Evolutionary conservation across 2,329 filamentous ascomycete genomes (phyloP), one percentile per base, ranked within the genome.

Genomic region (Epicoccum nigrum): DNA sequence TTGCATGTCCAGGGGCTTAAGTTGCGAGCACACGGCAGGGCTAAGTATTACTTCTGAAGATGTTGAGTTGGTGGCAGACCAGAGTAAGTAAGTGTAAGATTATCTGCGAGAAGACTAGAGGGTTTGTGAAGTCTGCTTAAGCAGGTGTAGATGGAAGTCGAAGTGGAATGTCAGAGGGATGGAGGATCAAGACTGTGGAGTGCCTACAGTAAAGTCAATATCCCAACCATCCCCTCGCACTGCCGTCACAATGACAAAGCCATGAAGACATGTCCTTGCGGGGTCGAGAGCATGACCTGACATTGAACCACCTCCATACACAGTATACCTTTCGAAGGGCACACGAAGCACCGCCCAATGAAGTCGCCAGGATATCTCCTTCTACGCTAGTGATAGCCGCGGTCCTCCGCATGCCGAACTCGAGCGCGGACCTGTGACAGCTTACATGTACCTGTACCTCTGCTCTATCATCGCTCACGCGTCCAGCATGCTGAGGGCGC

Each of bases 401-500:
- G 49, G 43, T 20, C 32, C 28, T 23, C 31, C 20, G 32, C 35
- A 30, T 20, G 41, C 25, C 34, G 47, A 37, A 19, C 21, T 28
- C 21, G 37, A 35, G 35, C 32, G 37, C 34, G 37, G 5, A 32
- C 15, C 11, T 42, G 43, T 42, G 42, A 38, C 38, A 16, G 42
- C 32, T 23, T 25, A 45, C 42, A 31, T 17, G 20, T 37, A 21
- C 19, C 27, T 31, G 20, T 15, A 25, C 19, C 31, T 30, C 21
- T 27, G 19, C 16, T 40, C 16, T 28, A 42, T n/a, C n/a, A n/a
- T n/a, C n/a, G n/a, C n/a, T n/a, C n/a, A n/a, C 27, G 16, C 21
- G n/a, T 38, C 31, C 43, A 52, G 43, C 45, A 58, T 58, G 55
- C 48, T 33, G 27, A 42, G 25, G 28, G 28, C 38, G 45, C 32